These are phyloP conservation scores for Borovskyia barvae DNA, from an alignment of 208 protist species.

Conservation along the genomic window DNA sequence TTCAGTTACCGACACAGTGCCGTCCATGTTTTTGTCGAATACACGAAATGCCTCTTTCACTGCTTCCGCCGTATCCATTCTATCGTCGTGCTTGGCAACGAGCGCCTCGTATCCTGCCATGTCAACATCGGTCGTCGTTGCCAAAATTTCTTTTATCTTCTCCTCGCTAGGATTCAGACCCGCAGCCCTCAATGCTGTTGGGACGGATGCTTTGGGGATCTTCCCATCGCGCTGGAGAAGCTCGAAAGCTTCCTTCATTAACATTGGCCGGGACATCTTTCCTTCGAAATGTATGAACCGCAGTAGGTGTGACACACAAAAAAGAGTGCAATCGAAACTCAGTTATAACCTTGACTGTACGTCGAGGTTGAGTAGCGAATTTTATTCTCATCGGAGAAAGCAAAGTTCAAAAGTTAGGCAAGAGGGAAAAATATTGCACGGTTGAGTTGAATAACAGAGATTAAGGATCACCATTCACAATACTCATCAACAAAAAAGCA, in stretches of 20 bases:
- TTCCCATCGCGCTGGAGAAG: constrained; percentile 89
- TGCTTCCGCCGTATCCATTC: constrained; percentile 92
- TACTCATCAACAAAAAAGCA: no score
- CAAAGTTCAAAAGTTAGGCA: no score
- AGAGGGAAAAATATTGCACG: no score
- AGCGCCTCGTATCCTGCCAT: constrained; percentile 82
- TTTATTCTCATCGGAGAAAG: no score
- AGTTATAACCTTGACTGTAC: no score
- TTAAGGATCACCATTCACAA: no score
- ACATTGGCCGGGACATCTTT: constrained; percentile 56
- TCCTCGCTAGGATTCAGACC: constrained; percentile 93
- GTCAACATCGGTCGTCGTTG: constrained; percentile 69
- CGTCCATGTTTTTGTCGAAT: constrained; percentile 96
- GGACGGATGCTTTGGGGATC: constrained; percentile 84
- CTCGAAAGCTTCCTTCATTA: constrained; percentile 91
- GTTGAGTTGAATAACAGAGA: no score
- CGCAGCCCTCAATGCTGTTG: constrained; percentile 82
- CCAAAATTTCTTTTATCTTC: constrained; percentile 88
- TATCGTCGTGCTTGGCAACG: constrained; percentile 83
- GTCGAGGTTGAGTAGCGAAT: no score
- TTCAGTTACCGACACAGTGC: constrained; percentile 94
- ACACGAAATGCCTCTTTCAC: constrained; percentile 96
- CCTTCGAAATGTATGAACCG: no score
- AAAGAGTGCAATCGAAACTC: no score
- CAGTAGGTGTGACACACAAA: no score